These are phyloP conservation scores for Hymenoscyphus salicellus DNA, from an alignment of 2,329 filamentous ascomycete genomes.

Conservation along the genomic window DNA sequence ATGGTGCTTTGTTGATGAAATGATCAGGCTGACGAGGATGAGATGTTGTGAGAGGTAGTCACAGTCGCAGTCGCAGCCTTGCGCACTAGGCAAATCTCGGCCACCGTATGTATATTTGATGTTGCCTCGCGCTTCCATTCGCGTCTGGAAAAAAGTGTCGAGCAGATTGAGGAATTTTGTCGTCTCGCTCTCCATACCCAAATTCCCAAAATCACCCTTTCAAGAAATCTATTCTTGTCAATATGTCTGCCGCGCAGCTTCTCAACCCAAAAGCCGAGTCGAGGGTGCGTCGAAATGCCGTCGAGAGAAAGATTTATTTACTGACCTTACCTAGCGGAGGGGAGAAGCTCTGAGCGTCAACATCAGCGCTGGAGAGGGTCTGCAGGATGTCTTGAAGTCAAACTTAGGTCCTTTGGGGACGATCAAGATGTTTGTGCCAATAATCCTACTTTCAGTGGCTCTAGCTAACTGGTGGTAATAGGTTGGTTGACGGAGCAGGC, in stretches of 20 bases:
- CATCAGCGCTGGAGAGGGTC: constrained; percentile 91
- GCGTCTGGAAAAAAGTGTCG: constrained; percentile 29
- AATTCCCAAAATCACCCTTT: constrained; percentile 13
- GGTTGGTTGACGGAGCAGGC: constrained; percentile 68
- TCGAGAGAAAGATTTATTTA: constrained; percentile 27
- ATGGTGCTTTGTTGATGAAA: background rate
- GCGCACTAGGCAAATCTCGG: constrained; percentile 7
- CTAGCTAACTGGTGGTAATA: constrained; percentile 36
- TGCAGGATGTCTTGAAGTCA: constrained; percentile 91
- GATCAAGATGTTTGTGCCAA: constrained; percentile 76
- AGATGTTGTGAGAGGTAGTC: background rate
- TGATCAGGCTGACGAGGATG: background rate
- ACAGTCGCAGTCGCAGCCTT: constrained; percentile 6
- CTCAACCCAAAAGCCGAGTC: constrained; percentile 99
- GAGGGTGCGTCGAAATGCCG: constrained; percentile 60
- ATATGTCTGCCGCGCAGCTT: constrained; percentile 95
- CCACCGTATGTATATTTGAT: constrained; percentile 13
- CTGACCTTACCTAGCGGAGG: constrained; percentile 64
- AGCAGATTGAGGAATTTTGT: constrained; percentile 16
- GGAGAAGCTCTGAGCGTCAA: constrained; percentile 96
- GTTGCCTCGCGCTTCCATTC: constrained; percentile 17
- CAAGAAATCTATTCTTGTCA: constrained; percentile 25
- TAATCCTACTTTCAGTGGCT: background rate
- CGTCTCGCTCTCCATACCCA: constrained; percentile 12
- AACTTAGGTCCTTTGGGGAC: constrained; percentile 93